Conservation (phyloP, 2,329 filamentous ascomycete genomes). For the Claviceps sorghi region DNA sequence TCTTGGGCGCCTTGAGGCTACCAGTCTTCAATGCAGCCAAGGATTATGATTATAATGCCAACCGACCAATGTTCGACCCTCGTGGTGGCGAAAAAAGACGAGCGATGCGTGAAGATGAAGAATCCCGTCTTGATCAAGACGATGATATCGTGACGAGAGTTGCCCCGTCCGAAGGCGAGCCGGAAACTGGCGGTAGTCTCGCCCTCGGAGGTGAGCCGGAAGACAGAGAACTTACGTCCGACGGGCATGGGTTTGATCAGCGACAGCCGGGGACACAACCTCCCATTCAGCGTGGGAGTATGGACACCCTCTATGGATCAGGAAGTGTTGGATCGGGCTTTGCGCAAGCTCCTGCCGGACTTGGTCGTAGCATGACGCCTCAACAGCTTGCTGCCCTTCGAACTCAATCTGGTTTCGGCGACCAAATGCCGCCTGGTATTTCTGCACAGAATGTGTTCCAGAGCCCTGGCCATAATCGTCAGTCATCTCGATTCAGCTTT, state of each 20-base stretch:
- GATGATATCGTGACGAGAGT: constrained; percentile 30
- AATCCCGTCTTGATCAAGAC: constrained; percentile 35
- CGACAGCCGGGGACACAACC: constrained; percentile 58
- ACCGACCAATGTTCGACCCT: constrained; percentile 67
- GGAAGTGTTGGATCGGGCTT: constrained; percentile 33
- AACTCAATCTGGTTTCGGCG: constrained; percentile 43
- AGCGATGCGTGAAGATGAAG: constrained; percentile 60
- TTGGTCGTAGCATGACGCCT: constrained; percentile 60
- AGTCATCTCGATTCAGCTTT: constrained; percentile 79
- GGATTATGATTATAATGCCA: constrained; percentile 11
- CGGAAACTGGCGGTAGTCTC: constrained; percentile 68
- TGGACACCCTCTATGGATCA: constrained; percentile 40
- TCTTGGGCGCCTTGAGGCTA: constrained; percentile 23
- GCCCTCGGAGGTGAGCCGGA: constrained; percentile 89
- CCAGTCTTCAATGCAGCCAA: constrained; percentile 8
- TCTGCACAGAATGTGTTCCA: constrained; percentile 37
- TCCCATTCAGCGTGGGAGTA: constrained; percentile 53
- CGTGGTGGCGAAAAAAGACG: constrained; percentile 71
- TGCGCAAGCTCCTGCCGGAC: constrained; percentile 32
- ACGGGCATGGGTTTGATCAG: constrained; percentile 37
- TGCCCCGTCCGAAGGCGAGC: constrained; percentile 50
- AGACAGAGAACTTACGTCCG: constrained; percentile 47
- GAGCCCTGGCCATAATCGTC: constrained; percentile 57
- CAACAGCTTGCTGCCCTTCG: constrained; percentile 58
- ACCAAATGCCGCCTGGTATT: constrained; percentile 45